A percentile compares a stretch with the other conserved stretches of the same genome.
Evolutionary conservation across 2,329 filamentous ascomycete genomes (phyloP).

Genomic region (Paracoccidioides lutzii): DNA sequence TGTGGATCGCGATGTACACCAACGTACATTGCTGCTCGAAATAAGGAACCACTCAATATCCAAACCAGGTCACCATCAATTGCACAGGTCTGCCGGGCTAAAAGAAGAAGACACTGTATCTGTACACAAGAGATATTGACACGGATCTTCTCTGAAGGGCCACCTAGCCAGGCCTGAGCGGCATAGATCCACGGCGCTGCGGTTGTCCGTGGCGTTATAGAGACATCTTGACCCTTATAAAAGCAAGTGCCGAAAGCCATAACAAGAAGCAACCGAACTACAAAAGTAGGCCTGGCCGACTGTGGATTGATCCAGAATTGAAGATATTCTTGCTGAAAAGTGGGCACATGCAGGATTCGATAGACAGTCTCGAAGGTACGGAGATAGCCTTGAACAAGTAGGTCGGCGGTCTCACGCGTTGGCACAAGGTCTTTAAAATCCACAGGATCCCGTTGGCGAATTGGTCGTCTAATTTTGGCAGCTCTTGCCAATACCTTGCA

Average conservation of each 20-base stretch:
- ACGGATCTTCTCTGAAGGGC: constrained; percentile 20
- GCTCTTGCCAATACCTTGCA: constrained; percentile 39
- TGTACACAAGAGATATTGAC: constrained; percentile 22
- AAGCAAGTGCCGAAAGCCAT: constrained; percentile 35
- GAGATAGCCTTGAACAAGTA: constrained; percentile 42
- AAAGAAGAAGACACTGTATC: constrained; percentile 22
- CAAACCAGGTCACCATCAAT: constrained; percentile 23
- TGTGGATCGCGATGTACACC: constrained; percentile 30
- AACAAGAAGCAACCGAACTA: constrained; percentile 30
- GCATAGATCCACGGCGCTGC: constrained; percentile 33
- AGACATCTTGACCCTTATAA: constrained; percentile 17
- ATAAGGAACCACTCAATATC: constrained; percentile 26
- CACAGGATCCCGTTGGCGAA: neutral
- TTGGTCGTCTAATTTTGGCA: constrained; percentile 36
- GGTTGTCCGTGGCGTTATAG: constrained; percentile 30
- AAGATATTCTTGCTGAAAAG: constrained; percentile 45
- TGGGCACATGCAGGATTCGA: constrained; percentile 46
- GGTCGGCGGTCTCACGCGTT: constrained; percentile 32
- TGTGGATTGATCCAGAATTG: constrained; percentile 38
- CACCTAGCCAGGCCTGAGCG: constrained; percentile 22
- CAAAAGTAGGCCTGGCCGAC: constrained; percentile 33
- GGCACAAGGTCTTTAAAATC: constrained; percentile 33
- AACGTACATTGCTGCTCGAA: constrained; percentile 31
- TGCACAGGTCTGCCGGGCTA: constrained; percentile 23
- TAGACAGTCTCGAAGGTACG: constrained; percentile 44